A percentile compares a stretch with the other conserved stretches of the same genome.
Evolutionary conservation across 2,329 filamentous ascomycete genomes (phyloP).

Genomic region (Drechmeria coniospora): DNA sequence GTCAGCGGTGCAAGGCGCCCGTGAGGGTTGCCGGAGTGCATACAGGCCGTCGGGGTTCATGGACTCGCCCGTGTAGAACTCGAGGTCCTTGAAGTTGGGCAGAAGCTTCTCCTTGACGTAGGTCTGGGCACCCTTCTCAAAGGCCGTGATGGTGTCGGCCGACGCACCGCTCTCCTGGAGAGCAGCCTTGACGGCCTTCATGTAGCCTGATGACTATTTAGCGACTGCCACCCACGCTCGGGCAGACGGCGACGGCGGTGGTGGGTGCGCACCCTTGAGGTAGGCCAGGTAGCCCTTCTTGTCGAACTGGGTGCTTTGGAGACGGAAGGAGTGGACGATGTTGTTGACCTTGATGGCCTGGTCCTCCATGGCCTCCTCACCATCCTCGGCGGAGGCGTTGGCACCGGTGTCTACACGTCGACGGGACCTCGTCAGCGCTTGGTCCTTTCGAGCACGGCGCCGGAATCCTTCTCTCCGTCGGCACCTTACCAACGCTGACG

Average conservation of each 20-base stretch:
- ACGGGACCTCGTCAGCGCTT: too few relatives aligned
- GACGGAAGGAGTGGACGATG: conserved; percentile 82
- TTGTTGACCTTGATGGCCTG: conserved; percentile 66
- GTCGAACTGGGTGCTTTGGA: conserved; percentile 63
- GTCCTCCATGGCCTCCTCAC: conserved; percentile 61
- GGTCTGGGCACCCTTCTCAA: conserved; percentile 58
- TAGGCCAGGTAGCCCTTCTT: conserved; percentile 76
- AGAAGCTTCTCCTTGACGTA: conserved; percentile 75
- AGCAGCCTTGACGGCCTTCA: conserved; percentile 70
- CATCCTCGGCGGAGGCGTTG: conserved; percentile 93
- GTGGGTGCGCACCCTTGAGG: conserved; percentile 56
- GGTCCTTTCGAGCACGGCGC: too few relatives aligned
- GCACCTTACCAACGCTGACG: conserved; percentile 53
- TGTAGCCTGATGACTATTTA: conserved; percentile 46
- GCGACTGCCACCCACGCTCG: background rate
- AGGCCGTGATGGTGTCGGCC: conserved; percentile 55
- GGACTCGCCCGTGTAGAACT: conserved; percentile 82
- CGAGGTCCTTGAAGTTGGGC: conserved; percentile 85
- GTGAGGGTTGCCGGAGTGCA: conserved; percentile 17
- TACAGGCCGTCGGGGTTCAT: conserved; percentile 93
- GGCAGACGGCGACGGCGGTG: background rate
- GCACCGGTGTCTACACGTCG: conserved; percentile 79
- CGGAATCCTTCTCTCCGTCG: background rate
- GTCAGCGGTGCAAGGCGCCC: background rate
- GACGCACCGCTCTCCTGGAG: conserved; percentile 47